Percentiles rank a stretch among this genome's conserved stretches.
phyloP scores from a whole-genome alignment of 2,329 filamentous ascomycete species.

The Botrytis fabae region DNA sequence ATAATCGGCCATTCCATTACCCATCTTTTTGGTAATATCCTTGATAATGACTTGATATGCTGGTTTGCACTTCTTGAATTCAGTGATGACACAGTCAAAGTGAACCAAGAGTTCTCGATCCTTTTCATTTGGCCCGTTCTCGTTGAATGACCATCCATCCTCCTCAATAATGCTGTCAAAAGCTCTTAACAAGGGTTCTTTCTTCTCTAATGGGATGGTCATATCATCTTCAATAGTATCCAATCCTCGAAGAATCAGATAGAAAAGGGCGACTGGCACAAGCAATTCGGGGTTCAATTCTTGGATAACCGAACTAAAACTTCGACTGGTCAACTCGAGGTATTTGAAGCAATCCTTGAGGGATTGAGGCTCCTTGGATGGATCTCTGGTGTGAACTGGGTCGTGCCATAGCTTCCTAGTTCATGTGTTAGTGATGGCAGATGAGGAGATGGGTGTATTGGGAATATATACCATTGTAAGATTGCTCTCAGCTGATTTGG shows the following conservation, averaged over 20 bases:
- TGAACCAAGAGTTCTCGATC: constrained; percentile 89
- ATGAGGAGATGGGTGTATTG: not conserved
- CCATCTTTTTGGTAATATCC: constrained; percentile 93
- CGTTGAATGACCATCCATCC: constrained; percentile 88
- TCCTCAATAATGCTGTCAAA: constrained; percentile 78
- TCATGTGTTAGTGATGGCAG: constrained; percentile 24
- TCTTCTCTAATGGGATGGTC: constrained; percentile 77
- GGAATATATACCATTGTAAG: constrained; percentile 72
- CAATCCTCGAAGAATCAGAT: constrained; percentile 84
- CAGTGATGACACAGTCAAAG: constrained; percentile 81
- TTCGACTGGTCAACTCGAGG: constrained; percentile 85
- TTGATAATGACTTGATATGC: constrained; percentile 83
- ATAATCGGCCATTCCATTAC: constrained; percentile 98
- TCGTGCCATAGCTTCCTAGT: constrained; percentile 95
- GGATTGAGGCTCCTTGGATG: constrained; percentile 69
- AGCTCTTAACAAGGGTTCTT: constrained; percentile 80
- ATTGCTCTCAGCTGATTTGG: constrained; percentile 77
- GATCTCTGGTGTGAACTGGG: constrained; percentile 81
- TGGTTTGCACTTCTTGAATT: constrained; percentile 86
- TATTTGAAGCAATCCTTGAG: constrained; percentile 83
- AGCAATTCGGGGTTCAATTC: constrained; percentile 94
- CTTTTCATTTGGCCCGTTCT: constrained; percentile 88
- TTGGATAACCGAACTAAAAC: constrained; percentile 89
- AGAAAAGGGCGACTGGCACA: constrained; percentile 87
- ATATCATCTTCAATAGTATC: constrained; percentile 99